Percentiles rank a stretch among this genome's conserved stretches.
phyloP scores from a whole-genome alignment of 2,329 filamentous ascomycete species.

The Coniosporium tulheliwenetii region DNA sequence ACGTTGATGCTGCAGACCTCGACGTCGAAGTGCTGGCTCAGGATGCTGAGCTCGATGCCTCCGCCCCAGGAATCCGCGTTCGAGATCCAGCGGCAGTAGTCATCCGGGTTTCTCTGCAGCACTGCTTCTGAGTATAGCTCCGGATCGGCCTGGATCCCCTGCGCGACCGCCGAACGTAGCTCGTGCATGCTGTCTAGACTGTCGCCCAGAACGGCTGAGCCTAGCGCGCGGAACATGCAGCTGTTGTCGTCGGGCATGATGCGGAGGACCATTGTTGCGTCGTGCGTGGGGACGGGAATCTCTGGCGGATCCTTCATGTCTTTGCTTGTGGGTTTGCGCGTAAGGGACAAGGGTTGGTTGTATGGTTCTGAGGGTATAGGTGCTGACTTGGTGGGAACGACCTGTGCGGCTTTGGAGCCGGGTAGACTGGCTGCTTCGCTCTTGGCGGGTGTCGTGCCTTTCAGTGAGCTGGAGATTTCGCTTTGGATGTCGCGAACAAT shows the following conservation, averaged over 20 bases:
- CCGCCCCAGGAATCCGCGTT: slow-evolving; percentile 77
- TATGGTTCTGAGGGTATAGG: slow-evolving; percentile 8
- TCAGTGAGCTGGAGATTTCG: slow-evolving; percentile 16
- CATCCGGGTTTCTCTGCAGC: slow-evolving; percentile 53
- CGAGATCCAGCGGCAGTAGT: slow-evolving; percentile 72
- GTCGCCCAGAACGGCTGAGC: slow-evolving; percentile 54
- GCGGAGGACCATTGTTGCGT: slow-evolving; percentile 52
- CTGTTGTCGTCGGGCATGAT: slow-evolving; percentile 97
- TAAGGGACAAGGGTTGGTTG: slow-evolving; percentile 22
- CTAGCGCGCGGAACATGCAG: slow-evolving; percentile 83
- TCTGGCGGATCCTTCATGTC: slow-evolving; percentile 44
- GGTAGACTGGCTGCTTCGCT: slow-evolving; percentile 11
- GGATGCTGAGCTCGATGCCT: slow-evolving; percentile 73
- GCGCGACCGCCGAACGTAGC: slow-evolving; percentile 62
- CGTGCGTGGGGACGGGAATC: slow-evolving; percentile 38
- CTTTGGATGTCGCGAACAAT: slow-evolving; percentile 27
- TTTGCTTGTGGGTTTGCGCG: slow-evolving; percentile 25
- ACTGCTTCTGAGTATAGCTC: slow-evolving; percentile 62
- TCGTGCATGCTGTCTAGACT: slow-evolving; percentile 52
- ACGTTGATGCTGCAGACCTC: slow-evolving; percentile 81
- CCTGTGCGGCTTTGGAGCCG: not conserved
- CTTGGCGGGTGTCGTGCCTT: slow-evolving; percentile 7
- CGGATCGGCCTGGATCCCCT: slow-evolving; percentile 59
- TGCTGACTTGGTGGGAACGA: slow-evolving; percentile 6
- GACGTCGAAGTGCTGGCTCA: slow-evolving; percentile 71